Evolutionary conservation across 2,329 filamentous ascomycete species (phyloP).

Genomic region (Tolypocladium tropicale): DNA sequence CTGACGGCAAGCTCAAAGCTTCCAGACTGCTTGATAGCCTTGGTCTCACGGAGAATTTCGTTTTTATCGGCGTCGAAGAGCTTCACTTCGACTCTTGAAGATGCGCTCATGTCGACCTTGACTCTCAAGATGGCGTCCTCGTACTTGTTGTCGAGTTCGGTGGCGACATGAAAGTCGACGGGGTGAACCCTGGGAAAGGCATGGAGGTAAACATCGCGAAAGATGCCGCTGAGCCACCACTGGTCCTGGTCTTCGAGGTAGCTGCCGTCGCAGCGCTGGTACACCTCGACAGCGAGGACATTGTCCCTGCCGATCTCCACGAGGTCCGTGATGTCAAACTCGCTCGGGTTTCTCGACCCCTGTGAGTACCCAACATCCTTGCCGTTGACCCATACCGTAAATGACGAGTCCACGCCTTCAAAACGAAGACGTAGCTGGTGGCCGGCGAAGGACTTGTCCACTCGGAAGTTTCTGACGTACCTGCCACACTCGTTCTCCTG

Average conservation of each 20-base stretch:
- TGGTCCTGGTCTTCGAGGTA: constrained; percentile 66
- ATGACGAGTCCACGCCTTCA: constrained; percentile 65
- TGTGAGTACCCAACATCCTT: constrained; percentile 60
- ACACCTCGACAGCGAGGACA: constrained; percentile 54
- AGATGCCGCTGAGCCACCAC: constrained; percentile 60
- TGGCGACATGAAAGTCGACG: constrained; percentile 46
- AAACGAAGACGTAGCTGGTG: constrained; percentile 58
- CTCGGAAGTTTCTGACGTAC: constrained; percentile 47
- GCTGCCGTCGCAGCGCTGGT: constrained; percentile 61
- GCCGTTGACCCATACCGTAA: constrained; percentile 62
- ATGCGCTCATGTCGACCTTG: constrained; percentile 31
- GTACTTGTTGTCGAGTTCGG: constrained; percentile 44
- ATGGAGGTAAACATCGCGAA: constrained; percentile 57
- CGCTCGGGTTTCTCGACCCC: constrained; percentile 60
- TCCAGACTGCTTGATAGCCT: constrained; percentile 19
- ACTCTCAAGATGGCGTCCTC: constrained; percentile 40
- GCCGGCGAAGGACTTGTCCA: constrained; percentile 34
- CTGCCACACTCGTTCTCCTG: constrained; percentile 57
- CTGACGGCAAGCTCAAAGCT: constrained; percentile 31
- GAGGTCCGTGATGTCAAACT: constrained; percentile 56
- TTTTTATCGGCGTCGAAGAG: constrained; percentile 23
- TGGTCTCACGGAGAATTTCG: constrained; percentile 15
- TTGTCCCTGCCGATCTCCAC: constrained; percentile 38
- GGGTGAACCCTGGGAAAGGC: constrained; percentile 46
- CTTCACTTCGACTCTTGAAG: constrained; percentile 18